Evolutionary conservation across 441 rosid genomes (phyloP), one percentile per base, ranked within the genome.

Genomic region (Erodium trifolium): DNA sequence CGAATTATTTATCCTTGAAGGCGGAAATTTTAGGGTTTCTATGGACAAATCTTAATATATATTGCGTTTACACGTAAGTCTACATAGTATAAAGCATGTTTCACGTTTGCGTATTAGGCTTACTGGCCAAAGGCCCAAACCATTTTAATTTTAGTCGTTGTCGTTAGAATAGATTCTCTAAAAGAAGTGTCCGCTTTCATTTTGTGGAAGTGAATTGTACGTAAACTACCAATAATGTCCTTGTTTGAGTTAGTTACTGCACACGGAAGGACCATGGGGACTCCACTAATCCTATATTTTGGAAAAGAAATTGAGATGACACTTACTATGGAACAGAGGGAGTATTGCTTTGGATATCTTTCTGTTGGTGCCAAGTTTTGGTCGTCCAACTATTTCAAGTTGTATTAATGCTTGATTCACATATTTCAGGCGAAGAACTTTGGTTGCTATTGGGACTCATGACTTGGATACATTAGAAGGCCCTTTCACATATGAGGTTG

Each of bases 381-480:
- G 37, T 34, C 3, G 5, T 34, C 37, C 37, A 34, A 34, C 3
- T 34, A 34, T 34, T 34, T 34, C 37, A 34, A 34, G 37, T 34
- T 34, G 37, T 34, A 34, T 4, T 34, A 2, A 34, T 34, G 27
- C 27, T 23, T 23, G 27, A 23, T 0, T 34, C 5, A 34, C 55
- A 66, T 47, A 57, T 64, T 74, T 77, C 70, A 95, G 99, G 90
- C 86, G 86, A 75, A 86, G 99, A 81, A 76, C 92, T 16, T 83
- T 91, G 68, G 97, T 91, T 68, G 96, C 99, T 5, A 94, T 94
- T 73, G 97, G 99, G 71, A 94, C 99, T 64, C 99, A 94, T 84
- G 99, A 94, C 81, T 80, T 94, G 79, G 99, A 94, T 76, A 87
- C 87, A 0, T 77, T 94, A 76, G 79, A 87, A 74, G 97, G 89